phyloP scores from a whole-genome alignment of 176 grass and related monocot genomes.

The Typha latifolia region DNA sequence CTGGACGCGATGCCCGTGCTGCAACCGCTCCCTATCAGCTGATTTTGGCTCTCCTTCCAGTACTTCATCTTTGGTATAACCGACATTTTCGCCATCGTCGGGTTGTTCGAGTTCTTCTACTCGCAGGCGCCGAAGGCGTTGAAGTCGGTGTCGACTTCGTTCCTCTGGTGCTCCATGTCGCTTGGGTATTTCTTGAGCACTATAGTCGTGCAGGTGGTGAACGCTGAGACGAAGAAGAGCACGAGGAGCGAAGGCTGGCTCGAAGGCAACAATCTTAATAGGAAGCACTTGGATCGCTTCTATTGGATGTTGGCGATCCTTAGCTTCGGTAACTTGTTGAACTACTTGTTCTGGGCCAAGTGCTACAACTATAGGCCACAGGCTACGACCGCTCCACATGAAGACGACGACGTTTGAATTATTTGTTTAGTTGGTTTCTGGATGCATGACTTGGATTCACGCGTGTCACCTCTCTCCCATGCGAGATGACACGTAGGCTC shows the following conservation, averaged over 20 bases:
- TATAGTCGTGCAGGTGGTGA: slow-evolving; percentile 56
- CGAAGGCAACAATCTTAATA: slow-evolving; percentile 45
- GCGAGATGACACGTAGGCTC: neutral
- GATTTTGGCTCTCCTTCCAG: slow-evolving; percentile 67
- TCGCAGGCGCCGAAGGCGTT: slow-evolving; percentile 39
- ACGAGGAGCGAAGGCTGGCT: slow-evolving; percentile 42
- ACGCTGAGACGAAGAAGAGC: slow-evolving; percentile 23
- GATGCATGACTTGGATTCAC: too few species aligned
- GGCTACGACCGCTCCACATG: neutral
- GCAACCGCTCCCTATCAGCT: slow-evolving; percentile 20
- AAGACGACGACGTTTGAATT: neutral
- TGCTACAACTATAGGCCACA: slow-evolving; percentile 45
- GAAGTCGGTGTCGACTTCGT: slow-evolving; percentile 61
- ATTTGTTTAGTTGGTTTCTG: too few species aligned
- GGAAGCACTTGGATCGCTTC: slow-evolving; percentile 67
- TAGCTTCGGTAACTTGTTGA: slow-evolving; percentile 59
- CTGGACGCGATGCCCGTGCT: slow-evolving; percentile 6
- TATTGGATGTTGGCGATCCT: slow-evolving; percentile 70
- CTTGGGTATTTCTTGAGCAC: slow-evolving; percentile 71
- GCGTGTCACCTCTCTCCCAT: neutral
- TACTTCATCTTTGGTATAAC: slow-evolving; percentile 61
- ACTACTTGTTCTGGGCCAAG: slow-evolving; percentile 54
- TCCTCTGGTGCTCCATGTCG: slow-evolving; percentile 52
- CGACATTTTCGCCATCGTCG: slow-evolving; percentile 71
- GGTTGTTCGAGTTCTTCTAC: slow-evolving; percentile 87